These are phyloP conservation scores for Senna siamea DNA, from an alignment of 306 rosid genomes.

Conservation along the genomic window DNA sequence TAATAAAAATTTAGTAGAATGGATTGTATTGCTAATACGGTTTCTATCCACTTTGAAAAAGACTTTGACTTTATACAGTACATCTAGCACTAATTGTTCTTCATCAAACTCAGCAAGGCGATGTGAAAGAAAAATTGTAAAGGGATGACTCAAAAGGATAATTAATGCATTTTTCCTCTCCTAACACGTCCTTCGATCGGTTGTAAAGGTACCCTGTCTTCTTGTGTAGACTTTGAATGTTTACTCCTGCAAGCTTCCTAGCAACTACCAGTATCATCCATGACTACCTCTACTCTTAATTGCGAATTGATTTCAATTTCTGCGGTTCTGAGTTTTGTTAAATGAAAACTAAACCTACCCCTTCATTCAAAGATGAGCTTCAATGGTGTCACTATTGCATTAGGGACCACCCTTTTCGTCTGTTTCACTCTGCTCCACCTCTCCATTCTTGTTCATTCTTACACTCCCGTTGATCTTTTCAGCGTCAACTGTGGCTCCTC, in stretches of 20 bases:
- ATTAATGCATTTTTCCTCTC: no score
- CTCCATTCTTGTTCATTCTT: constrained; percentile 2
- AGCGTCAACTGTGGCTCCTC: constrained; percentile 44
- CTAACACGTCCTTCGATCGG: no score
- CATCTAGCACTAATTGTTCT: no score
- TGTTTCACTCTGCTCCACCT: not conserved
- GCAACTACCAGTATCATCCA: not conserved
- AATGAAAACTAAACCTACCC: not conserved
- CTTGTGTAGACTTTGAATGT: not conserved
- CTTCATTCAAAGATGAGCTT: constrained; percentile 8
- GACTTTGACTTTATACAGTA: no score
- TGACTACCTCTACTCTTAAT: not conserved
- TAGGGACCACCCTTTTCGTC: not conserved
- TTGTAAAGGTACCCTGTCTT: not conserved
- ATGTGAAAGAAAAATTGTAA: no score
- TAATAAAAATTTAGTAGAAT: no score
- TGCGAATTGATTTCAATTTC: not conserved
- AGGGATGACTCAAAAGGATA: no score
- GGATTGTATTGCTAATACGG: no score
- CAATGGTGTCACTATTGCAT: not conserved
- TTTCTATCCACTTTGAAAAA: no score
- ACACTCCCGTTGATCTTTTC: constrained; percentile 26
- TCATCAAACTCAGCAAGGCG: no score
- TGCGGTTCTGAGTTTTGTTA: not conserved
- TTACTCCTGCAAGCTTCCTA: constrained; percentile 6